Base-by-base conservation (phyloP, 805 yeast species). In the Jamesozyma lodderae region DNA sequence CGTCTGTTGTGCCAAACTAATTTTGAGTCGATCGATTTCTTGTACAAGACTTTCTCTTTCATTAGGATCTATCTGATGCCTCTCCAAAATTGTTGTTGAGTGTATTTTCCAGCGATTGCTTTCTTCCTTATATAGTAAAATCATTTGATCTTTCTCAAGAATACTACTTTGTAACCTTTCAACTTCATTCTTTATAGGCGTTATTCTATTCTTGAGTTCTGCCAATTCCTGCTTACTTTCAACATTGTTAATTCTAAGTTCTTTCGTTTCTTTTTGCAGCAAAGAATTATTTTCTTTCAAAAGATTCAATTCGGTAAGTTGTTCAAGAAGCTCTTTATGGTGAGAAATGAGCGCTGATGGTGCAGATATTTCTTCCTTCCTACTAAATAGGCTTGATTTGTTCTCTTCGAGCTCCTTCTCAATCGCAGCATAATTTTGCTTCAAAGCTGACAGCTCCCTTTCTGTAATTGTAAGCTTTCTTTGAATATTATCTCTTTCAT, bases 111-210 rank as follows among this genome's bases (percentile, higher is more conserved):
- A 48, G 9, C 41, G 40, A 20, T 53, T 41, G 9, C 41, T 43
- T 31, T 48, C 55, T 5, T 47, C 43, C 17, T 34, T 31, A 14
- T 31, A 39, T n/a, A 44, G 10, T 33, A 8, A 31, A 34, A 37
- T 42, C 33, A 24, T 45, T 31, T 29, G 54, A n/a, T 41, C 52
- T 31, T 57, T 59, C 21, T 47, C 57, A 14, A 46, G 41, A 19
- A 47, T 45, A 5, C 33, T 11, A 8, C 23, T 21, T 25, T 41
- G 31, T n/a, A 37, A 15, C 5, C 15, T 11, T 4, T 30, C n/a
- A 3, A 41, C 10, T 8, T 36, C 26, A 4, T 21, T 13, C 16
- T 38, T 19, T 15, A 38, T 13, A 13, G 37, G 41, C 10, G 19
- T 19, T 10, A 36, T 13, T 29, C 36, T 19, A 6, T 24, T 10